Evolutionary conservation across 306 rosid species (phyloP), one percentile per base, ranked within the genome.

Genomic region (Vachellia pachyceras): DNA sequence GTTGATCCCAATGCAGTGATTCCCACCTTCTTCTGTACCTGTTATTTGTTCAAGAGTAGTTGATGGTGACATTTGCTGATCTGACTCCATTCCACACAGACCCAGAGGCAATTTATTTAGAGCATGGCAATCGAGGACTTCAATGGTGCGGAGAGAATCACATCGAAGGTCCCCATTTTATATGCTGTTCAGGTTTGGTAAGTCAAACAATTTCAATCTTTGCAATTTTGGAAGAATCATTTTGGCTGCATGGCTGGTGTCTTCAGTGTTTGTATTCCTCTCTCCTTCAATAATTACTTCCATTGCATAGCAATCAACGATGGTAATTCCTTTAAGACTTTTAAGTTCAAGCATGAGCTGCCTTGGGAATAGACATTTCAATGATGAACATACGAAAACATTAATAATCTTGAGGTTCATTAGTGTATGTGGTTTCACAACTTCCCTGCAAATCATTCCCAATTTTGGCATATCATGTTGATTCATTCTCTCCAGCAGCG

Each of bases 261-360:
- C 8, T 6, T 52, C 10, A 52, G 3, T 1, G 10, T 7, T 17
- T 52, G 23, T 6, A 18, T 52, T 52, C 10, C 17, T n/a, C 29
- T 41, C 73, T 41, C 35, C 73, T 17, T 42, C 39, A 17, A 67
- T 44, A 29, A 69, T 69, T 15, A 22, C 17, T 49, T 69, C 39
- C 74, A 69, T 61, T 17, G 7, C 7, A 1, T 0, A 0, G 3
- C 41, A 69, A 1, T 2, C 0, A 8, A 18, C 1, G 55, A 14
- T 29, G 14, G 4, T 41, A 41, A 69, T 41, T 69, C 41, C 73
- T 69, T 40, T 52, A 18, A 69, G 73, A 69, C 23, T 69, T 44
- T 13, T 44, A 20, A 69, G 52, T 20, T 69, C 11, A 0, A 20
- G 11, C 37, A 42, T 10, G 33, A 69, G 36, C 55, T 41, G 18